These are phyloP conservation scores for Conidiobolus coronatus DNA, from an alignment of 371 early-diverging fungal genomes.

Conservation along the genomic window DNA sequence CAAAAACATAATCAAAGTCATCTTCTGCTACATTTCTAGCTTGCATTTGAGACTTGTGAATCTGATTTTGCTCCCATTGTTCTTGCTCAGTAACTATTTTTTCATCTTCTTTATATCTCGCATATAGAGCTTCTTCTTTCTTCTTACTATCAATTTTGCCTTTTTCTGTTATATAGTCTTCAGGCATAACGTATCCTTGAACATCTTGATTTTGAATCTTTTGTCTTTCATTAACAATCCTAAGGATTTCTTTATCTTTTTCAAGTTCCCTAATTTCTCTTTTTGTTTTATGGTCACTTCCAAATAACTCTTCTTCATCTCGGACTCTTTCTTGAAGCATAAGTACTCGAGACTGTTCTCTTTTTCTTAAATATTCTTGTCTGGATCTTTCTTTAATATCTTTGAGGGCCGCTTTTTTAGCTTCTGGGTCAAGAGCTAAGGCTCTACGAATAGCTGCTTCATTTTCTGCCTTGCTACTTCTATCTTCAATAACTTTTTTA, in stretches of 20 bases:
- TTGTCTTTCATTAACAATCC: constrained; percentile 62
- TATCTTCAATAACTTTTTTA: constrained; percentile 54
- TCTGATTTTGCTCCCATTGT: constrained; percentile 78
- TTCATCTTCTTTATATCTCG: constrained; percentile 61
- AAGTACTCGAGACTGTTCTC: constrained; percentile 62
- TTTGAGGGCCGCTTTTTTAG: constrained; percentile 30
- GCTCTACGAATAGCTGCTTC: constrained; percentile 44
- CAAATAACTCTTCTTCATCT: constrained; percentile 75
- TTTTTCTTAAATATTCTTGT: constrained; percentile 69
- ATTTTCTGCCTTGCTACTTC: constrained; percentile 42
- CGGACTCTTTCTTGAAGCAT: constrained; percentile 48
- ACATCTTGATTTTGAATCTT: constrained; percentile 41
- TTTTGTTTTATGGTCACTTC: constrained; percentile 44
- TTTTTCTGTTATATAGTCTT: constrained; percentile 56
- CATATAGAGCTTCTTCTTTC: constrained; percentile 64
- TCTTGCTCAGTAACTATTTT: constrained; percentile 78
- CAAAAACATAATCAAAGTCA: constrained; percentile 80
- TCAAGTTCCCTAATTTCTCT: constrained; percentile 50
- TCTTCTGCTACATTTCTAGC: constrained; percentile 12
- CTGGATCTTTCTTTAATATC: constrained; percentile 63
- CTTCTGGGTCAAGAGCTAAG: constrained; percentile 60
- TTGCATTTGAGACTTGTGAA: constrained; percentile 30
- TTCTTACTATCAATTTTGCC: constrained; percentile 84
- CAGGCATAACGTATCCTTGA: constrained; percentile 84
- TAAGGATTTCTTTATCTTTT: constrained; percentile 58